phyloP scores from a whole-genome alignment of 2,329 filamentous ascomycete species.

The Fusarium devonianum region DNA sequence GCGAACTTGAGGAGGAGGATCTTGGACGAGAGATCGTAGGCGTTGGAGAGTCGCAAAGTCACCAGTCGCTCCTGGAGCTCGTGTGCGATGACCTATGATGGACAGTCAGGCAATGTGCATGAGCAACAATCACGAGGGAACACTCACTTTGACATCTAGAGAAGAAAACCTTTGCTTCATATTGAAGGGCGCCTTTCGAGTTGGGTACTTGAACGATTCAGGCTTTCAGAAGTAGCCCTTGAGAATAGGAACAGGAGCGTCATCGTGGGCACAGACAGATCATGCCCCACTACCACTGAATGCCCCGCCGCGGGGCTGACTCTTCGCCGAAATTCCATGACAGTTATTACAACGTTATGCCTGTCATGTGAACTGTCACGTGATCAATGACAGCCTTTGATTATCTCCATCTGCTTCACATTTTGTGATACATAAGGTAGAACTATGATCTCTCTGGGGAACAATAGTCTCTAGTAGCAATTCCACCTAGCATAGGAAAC shows the following conservation, averaged over 20 bases:
- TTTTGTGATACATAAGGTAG: too few species aligned
- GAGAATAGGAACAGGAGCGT: constrained; percentile 21
- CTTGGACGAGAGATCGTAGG: constrained; percentile 94
- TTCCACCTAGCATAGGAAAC: too few species aligned
- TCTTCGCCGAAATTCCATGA: too few species aligned
- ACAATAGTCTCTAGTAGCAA: too few species aligned
- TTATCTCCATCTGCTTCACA: neutral
- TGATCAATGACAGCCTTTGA: too few species aligned
- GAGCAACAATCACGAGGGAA: neutral
- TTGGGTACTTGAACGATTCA: neutral
- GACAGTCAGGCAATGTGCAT: constrained; percentile 6
- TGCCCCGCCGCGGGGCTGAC: too few species aligned
- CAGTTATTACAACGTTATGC: too few species aligned
- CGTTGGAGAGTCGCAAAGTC: constrained; percentile 84
- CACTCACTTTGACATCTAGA: constrained; percentile 73
- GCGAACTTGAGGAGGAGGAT: constrained; percentile 96
- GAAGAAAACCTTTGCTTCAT: constrained; percentile 86
- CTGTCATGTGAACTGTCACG: too few species aligned
- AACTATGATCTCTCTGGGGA: too few species aligned
- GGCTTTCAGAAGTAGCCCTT: constrained; percentile 15
- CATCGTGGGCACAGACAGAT: too few species aligned
- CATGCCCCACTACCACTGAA: too few species aligned
- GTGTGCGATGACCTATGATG: constrained; percentile 82
- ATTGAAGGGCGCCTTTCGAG: constrained; percentile 34
- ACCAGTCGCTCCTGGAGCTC: constrained; percentile 83